Percentiles rank a stretch among this genome's conserved stretches.
These are phyloP conservation scores for Quercus phellos DNA, from an alignment of 331 rosid species.

Conservation along the genomic window DNA sequence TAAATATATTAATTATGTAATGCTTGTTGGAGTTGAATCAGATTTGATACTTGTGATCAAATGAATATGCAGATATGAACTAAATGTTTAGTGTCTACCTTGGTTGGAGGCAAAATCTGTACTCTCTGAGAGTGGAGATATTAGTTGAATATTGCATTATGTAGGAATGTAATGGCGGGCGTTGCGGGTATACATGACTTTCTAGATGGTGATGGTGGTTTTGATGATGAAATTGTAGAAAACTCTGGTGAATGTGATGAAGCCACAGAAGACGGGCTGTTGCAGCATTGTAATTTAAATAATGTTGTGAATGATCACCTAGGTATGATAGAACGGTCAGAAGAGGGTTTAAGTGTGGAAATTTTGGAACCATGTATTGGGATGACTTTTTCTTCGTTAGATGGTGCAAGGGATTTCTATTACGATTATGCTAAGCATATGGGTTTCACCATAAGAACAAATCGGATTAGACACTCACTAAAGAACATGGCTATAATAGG, in stretches of 20 bases:
- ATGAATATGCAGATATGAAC: neutral
- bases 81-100: neutral
- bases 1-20: neutral
- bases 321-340: neutral
- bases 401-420: constrained; percentile 19
- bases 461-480: constrained; percentile 14
- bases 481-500: constrained; percentile 18
- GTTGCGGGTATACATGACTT: neutral
- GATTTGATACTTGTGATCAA: neutral
- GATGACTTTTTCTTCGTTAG: constrained; percentile 11
- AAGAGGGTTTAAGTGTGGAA: neutral
- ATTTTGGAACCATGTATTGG: constrained; percentile 3
- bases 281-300: neutral
- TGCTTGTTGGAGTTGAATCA: neutral
- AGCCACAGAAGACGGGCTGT: constrained; percentile 2
- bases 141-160: neutral
- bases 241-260: neutral
- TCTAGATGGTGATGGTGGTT: constrained; percentile 3
- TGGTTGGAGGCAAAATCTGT: neutral
- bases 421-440: constrained; percentile 15
- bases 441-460: constrained; percentile 20
- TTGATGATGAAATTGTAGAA: neutral
- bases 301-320: neutral
- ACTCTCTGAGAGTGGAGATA: neutral
- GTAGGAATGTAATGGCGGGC: neutral